phyloP scores from a whole-genome alignment of 2,329 filamentous ascomycete genomes.

The Pyrenophora tritici-repentis region DNA sequence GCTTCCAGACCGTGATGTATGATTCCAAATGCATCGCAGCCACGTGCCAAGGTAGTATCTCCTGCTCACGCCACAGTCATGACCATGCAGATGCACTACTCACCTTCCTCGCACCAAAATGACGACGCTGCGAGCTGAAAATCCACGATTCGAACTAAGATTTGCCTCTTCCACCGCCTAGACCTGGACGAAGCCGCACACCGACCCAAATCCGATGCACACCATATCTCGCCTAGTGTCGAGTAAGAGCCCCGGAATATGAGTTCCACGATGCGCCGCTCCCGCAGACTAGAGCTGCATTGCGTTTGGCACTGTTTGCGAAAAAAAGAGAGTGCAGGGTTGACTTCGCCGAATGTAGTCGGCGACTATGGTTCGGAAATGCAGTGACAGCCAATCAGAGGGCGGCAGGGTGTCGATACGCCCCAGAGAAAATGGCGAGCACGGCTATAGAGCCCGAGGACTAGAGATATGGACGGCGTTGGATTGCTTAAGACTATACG shows the following conservation, averaged over 20 bases:
- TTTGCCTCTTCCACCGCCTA: background rate
- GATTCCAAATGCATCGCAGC: background rate
- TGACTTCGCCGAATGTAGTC: slow-evolving; percentile 23
- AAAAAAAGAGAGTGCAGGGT: background rate
- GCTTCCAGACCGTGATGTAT: background rate
- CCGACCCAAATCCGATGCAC: slow-evolving; percentile 1
- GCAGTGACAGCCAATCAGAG: slow-evolving; percentile 4
- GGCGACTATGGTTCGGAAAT: slow-evolving; percentile 23
- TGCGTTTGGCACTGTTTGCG: background rate
- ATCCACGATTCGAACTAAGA: background rate
- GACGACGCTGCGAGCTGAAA: background rate
- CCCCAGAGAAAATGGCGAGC: background rate
- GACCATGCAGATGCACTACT: background rate
- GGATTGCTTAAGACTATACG: background rate
- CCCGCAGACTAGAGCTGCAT: slow-evolving; percentile 9
- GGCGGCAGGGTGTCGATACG: background rate
- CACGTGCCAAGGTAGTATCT: background rate
- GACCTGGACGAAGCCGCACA: background rate
- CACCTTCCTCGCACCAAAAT: background rate
- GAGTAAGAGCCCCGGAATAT: slow-evolving; percentile 7
- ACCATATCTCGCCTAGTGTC: background rate
- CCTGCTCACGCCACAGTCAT: background rate
- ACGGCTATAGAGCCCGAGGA: background rate
- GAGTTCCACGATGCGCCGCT: slow-evolving; percentile 15
- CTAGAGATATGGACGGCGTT: background rate